Evolutionary conservation across 345 rosid genomes (phyloP).

Genomic region (Linum usitatissimum): DNA sequence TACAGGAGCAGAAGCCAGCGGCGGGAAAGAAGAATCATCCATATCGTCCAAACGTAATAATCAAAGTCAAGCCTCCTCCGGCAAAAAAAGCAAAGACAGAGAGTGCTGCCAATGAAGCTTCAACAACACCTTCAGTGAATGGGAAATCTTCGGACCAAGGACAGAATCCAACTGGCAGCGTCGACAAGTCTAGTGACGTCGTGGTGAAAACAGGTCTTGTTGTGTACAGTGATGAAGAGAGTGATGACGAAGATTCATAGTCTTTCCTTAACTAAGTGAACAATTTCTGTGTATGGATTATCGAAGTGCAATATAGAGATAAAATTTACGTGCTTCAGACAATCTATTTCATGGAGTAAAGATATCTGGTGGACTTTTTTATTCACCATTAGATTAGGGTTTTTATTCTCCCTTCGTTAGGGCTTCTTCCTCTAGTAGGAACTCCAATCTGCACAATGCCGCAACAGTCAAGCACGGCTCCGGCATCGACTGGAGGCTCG

Average conservation of each 20-base stretch:
- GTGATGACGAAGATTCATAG: slow-evolving; percentile 41
- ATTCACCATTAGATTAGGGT: no score
- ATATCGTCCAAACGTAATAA: slow-evolving; percentile 45
- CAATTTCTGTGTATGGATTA: no score
- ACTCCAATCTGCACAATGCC: no score
- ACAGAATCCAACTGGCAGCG: slow-evolving; percentile 15
- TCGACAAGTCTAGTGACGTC: slow-evolving; percentile 13
- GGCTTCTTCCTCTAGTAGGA: no score
- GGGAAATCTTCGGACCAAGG: slow-evolving; percentile 26
- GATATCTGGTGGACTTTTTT: no score
- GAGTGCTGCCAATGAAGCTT: slow-evolving; percentile 16
- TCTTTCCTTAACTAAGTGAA: background rate
- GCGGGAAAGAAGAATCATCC: slow-evolving; percentile 48
- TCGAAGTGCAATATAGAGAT: no score
- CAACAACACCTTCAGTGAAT: slow-evolving; percentile 17
- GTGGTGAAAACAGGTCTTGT: slow-evolving; percentile 44
- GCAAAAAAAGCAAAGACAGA: slow-evolving; percentile 61
- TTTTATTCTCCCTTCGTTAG: no score
- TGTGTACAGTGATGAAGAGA: slow-evolving; percentile 71
- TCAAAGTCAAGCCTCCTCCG: slow-evolving; percentile 73
- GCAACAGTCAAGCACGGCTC: no score
- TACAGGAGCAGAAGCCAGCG: slow-evolving; percentile 38
- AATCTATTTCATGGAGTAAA: no score
- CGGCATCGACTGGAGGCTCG: no score
- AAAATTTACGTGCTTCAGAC: no score